Percentiles rank a stretch among this genome's conserved stretches.
phyloP scores from a whole-genome alignment of 2,329 filamentous ascomycete species.

The Penicillium polonicum region DNA sequence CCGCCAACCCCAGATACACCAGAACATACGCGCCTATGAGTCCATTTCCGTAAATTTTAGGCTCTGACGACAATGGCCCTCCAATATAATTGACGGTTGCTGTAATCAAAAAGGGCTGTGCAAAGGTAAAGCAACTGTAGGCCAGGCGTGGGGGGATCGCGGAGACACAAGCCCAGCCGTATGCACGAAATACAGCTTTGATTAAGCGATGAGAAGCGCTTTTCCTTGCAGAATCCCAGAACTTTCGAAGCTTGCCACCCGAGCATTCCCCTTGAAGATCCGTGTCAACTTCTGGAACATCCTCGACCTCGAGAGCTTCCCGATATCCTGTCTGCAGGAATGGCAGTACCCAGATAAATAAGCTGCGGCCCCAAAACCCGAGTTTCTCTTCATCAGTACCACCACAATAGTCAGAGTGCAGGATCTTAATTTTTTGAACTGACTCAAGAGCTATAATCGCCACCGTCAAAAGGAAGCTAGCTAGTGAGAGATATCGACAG shows the following conservation, averaged over 20 bases:
- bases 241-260: not conserved
- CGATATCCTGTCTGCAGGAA: not conserved
- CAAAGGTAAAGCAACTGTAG: not conserved
- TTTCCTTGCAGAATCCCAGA: not conserved
- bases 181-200: not conserved
- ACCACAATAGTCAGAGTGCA: not conserved
- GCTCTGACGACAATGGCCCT: not conserved
- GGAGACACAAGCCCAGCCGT: not conserved
- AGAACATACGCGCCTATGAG: not conserved
- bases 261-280: conserved; percentile 1
- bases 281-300: not conserved
- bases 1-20: not conserved
- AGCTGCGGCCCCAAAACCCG: not conserved
- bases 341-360: not conserved
- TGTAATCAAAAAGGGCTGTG: not conserved
- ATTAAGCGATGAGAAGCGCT: not conserved
- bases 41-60: not conserved
- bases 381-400: not conserved
- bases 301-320: not conserved
- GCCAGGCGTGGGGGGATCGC: not conserved
- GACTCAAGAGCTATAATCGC: not conserved
- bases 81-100: not conserved
- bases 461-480: not conserved
- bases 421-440: not conserved
- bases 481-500: not conserved